Base-by-base conservation (phyloP, 2,329 filamentous ascomycete species). In the Uncinocarpus reesii region DNA sequence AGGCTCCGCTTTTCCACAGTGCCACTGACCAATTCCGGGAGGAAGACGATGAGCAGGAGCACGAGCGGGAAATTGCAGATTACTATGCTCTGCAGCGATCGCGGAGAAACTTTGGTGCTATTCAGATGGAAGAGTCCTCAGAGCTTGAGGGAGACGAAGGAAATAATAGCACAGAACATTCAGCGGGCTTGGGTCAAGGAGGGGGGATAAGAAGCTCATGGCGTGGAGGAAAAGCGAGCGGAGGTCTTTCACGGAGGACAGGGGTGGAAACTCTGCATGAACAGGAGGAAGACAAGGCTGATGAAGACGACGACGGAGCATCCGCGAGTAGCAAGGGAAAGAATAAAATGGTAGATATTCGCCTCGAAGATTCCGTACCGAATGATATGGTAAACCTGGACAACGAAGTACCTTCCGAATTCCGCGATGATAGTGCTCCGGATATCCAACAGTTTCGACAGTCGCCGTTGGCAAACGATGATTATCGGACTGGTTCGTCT, bases 1-100 rank as follows among this genome's bases (percentile, higher is more conserved):
- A 49, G 56, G 89, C 90, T 7, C 92, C 92, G 48, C 74, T 98
- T n/a, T 96, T 98, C 65, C 88, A 92, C 66, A 94, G 87, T 60
- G 82, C 86, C 3, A 79, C 88, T 13, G 88, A 95, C 64, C 87
- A 93, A 61, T 92, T 93, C 55, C 81, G 84, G 53, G 89, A 95
- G 66, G 86, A 93, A 61, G 89, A 95, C 54, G 90, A 96, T 53
- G 89, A 92, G 63, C 84, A 86, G 58, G 88, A 95, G 66, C 82
- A 86, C 58, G 86, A 93, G 58, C 75, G 88, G 47, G 90, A 96
- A 62, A 86, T 90, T 28, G 88, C 88, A n/a, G 92, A 96, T 66
- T 81, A 92, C 56, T 93, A 89, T 66, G 90, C 90, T 4, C 72
- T 98, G 49, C 89, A 96, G 65, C 78, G 84, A 57, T 96, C 90